Evolutionary conservation across 192 early-diverging fungal species (phyloP), one percentile per base, ranked within the genome.

Genomic region (Thamnidium elegans): DNA sequence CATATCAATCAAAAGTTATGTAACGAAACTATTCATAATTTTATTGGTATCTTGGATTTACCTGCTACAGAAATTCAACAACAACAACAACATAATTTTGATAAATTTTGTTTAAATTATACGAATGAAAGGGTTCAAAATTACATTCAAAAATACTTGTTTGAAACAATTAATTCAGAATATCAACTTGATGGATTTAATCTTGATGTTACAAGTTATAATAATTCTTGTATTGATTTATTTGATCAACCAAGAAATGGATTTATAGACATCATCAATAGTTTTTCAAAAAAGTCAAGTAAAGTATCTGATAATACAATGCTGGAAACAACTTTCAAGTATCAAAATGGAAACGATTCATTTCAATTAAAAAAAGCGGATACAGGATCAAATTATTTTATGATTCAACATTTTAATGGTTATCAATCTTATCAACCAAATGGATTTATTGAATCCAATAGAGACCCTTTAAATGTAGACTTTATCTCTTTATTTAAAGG

Each of bases 71-170:
- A 43, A 20, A 77, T 72, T 54, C 71, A 26, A 53, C 79, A 13
- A 7, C 19, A 44, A 10, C 19, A 13, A 0, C 14, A 77, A 48
- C 39, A 50, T 58, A 73, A 89, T 84, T 73, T 94, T 77, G 84
- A 87, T 66, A 82, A 89, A 42, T 78, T 86, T 50, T 80, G 75
- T 1, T 19, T 78, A 52, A 83, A 83, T 50, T 63, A 72, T 54
- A 86, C 91, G 59, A 94, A 90, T 77, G 94, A 96, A 75, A 87
- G 93, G 50, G 75, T 95, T 14, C 88, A 93, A 69, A 81, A 84
- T 56, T 92, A 92, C 65, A 72, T 87, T 56, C 73, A 86, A 42
- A 80, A 87, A 50, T 82, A 88, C 48, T 65, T 91, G 47, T 89
- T 92, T 64, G 92, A 93, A 68, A 77, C 78, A 7, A 84, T 80